Conservation (phyloP, 176 grass and related monocot species). For the Aegilops longissima region DNA sequence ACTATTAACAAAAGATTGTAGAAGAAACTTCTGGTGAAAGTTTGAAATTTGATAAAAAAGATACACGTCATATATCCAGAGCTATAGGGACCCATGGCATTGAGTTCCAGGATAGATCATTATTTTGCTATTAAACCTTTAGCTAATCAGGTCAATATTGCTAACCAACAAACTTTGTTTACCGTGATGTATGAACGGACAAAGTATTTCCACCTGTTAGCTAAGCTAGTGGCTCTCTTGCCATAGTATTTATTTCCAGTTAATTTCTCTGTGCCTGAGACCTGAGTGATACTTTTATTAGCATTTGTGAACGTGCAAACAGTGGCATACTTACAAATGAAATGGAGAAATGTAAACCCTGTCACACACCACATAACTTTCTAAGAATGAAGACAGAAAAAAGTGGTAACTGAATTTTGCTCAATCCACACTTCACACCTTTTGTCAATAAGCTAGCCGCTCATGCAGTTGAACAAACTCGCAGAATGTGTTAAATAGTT, state of each 20-base stretch:
- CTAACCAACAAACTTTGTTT: constrained; percentile 8
- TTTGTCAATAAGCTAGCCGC: constrained; percentile 27
- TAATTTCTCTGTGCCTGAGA: constrained; percentile 1
- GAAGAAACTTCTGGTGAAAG: not conserved
- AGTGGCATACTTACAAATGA: not conserved
- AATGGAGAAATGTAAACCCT: not conserved
- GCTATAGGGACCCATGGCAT: no score
- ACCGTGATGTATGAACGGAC: not conserved
- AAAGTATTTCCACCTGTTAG: not conserved
- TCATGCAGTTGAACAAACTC: constrained; percentile 23
- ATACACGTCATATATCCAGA: not conserved
- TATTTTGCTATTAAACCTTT: no score
- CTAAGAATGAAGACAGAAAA: not conserved
- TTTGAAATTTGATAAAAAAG: not conserved
- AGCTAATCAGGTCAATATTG: not conserved
- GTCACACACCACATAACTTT: not conserved
- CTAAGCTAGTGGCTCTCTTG: constrained; percentile 3
- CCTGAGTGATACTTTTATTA: constrained; percentile 10
- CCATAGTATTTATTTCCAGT: not conserved
- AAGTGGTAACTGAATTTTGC: not conserved
- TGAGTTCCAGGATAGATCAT: no score
- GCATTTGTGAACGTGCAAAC: not conserved
- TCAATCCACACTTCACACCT: not conserved
- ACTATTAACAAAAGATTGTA: not conserved
- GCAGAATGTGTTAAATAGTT: constrained; percentile 16